These are phyloP conservation scores for Phtheirospermum japonicum DNA, from an alignment of 257 asterid genomes.

Conservation along the genomic window DNA sequence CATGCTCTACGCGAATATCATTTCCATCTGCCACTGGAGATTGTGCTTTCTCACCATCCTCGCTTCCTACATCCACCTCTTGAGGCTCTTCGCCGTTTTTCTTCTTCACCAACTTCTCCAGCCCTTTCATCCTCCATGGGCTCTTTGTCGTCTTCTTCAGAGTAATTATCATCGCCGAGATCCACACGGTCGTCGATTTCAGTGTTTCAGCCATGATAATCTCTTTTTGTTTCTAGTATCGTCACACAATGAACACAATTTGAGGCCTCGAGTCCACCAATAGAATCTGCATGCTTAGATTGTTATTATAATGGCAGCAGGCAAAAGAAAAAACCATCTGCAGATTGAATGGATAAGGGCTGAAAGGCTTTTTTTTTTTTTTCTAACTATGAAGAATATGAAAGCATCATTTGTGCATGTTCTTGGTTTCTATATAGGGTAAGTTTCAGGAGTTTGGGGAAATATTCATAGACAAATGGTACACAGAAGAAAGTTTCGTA, in stretches of 20 bases:
- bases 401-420: too few species aligned
- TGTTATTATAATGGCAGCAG: too few species aligned
- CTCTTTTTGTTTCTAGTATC: too few species aligned
- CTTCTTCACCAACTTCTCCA: constrained; percentile 60
- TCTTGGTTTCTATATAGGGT: too few species aligned
- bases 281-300: too few species aligned
- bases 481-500: too few species aligned
- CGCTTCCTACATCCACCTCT: constrained; percentile 44
- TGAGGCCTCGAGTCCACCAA: too few species aligned
- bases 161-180: constrained; percentile 81
- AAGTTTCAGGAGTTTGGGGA: too few species aligned
- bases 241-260: too few species aligned
- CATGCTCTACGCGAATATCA: constrained; percentile 35
- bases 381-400: too few species aligned
- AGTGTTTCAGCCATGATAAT: too few species aligned
- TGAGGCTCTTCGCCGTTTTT: constrained; percentile 56
- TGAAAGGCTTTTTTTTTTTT: constrained; percentile 36
- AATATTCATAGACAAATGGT: too few species aligned
- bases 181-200: constrained; percentile 91
- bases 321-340: constrained; percentile 37
- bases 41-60: constrained; percentile 56
- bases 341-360: constrained; percentile 36
- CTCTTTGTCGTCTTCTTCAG: constrained; percentile 84
- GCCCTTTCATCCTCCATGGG: constrained; percentile 71
- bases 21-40: constrained; percentile 44